A percentile compares a stretch with the other conserved stretches of the same genome.
phyloP scores from a whole-genome alignment of 768 basidiomycete species.

The Suillus discolor region DNA sequence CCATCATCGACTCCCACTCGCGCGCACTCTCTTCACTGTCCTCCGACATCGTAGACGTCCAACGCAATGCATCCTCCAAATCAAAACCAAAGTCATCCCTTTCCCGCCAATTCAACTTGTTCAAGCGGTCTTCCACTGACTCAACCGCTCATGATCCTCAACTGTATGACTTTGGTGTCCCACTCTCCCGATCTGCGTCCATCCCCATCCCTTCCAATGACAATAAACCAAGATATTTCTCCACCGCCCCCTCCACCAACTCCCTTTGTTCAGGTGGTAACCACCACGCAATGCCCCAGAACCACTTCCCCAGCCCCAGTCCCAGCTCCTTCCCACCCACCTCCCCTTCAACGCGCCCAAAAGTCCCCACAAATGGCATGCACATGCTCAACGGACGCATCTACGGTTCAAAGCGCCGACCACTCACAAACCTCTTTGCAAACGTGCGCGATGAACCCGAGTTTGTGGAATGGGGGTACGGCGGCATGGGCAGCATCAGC shows the following conservation, averaged over 20 bases:
- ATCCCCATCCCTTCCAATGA: not conserved
- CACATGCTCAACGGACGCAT: constrained; percentile 86
- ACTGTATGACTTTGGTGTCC: not conserved
- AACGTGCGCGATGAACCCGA: constrained; percentile 69
- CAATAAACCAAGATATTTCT: not conserved
- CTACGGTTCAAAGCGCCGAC: constrained; percentile 56
- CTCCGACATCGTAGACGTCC: not conserved
- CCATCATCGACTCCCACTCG: not conserved
- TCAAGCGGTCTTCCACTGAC: constrained; percentile 3
- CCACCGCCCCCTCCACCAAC: constrained; percentile 11
- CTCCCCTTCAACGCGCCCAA: not conserved
- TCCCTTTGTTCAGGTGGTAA: constrained; percentile 30
- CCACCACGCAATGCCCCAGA: constrained; percentile 22
- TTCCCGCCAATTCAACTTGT: constrained; percentile 1
- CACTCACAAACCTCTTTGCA: constrained; percentile 58
- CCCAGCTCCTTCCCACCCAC: not conserved
- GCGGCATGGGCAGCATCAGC: constrained; percentile 71
- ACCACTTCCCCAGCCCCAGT: constrained; percentile 4
- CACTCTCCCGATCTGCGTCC: constrained; percentile 3
- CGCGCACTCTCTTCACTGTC: not conserved
- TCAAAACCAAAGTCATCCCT: not conserved
- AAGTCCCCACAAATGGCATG: constrained; percentile 35
- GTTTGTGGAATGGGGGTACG: constrained; percentile 93
- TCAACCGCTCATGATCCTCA: not conserved
- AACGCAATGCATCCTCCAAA: not conserved